Evolutionary conservation across 306 rosid species (phyloP), one percentile per base, ranked within the genome.

Genomic region (Lathyrus aphaca): DNA sequence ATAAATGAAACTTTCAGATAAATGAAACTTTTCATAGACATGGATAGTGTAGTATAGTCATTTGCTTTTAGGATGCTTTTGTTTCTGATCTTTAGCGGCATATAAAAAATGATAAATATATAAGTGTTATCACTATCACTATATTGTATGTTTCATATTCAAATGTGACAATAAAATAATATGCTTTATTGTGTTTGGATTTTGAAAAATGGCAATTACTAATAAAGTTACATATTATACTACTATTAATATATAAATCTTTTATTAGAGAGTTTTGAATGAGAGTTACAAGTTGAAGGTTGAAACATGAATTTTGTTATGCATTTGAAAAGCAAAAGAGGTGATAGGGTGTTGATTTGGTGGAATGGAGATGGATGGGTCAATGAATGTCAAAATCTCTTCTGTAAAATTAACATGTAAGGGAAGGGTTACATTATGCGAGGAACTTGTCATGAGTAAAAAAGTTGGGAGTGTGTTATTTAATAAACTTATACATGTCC

Each of bases 1-100:
- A 94, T 94, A 74, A 94, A 94, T 74, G 92, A 88, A 80, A 90
- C 92, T 53, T 94, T 94, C 51, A 81, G 96, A n/a, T n/a, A n/a
- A n/a, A n/a, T n/a, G n/a, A n/a, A n/a, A n/a, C n/a, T 70, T 75
- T 75, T 70, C 81, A 69, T 57, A 38, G 30, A 60, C 74, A 69
- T 64, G 74, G 58, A 62, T 32, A 57, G 72, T 64, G 32, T 49
- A 46, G n/a, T 72, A 39, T 17, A 38, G 74, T 39, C 63, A 75
- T 72, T 72, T 82, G 74, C 86, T 79, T 82, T 78, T 72, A 72
- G 79, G 75, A 76, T 54, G 81, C 84, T 76, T 81, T 81, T 81
- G 75, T 67, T 75, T 40, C 76, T 74, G 44, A 4, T 73, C n/a
- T 74, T 80, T 69, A 71, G 11, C 45, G 15, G 18, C 13, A 27